These are phyloP conservation scores for Hibiscus trionum DNA, from an alignment of 345 rosid species.

Conservation along the genomic window DNA sequence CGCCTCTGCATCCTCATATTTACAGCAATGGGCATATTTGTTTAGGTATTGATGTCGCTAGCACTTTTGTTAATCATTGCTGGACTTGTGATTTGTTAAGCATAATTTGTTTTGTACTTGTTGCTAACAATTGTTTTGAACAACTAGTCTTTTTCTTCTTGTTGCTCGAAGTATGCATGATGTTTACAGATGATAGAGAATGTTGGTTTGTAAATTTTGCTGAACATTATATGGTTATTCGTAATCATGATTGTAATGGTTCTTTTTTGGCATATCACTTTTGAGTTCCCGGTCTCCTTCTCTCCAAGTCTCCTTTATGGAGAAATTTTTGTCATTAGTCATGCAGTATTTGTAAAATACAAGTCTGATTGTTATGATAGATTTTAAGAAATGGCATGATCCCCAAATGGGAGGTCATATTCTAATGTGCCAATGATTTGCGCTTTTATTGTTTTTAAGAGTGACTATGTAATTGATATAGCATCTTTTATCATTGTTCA, in stretches of 20 bases:
- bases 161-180: not conserved
- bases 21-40: conserved; percentile 84
- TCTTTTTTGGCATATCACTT: not conserved
- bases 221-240: not conserved
- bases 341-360: not conserved
- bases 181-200: not conserved
- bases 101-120: not conserved
- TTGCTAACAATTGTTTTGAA: not conserved
- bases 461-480: not conserved
- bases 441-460: not conserved
- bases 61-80: not conserved
- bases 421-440: not conserved
- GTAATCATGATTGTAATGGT: not conserved
- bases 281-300: not conserved
- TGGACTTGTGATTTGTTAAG: not conserved
- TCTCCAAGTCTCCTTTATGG: not conserved
- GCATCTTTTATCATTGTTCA: conserved; percentile 1
- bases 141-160: not conserved
- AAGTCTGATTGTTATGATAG: not conserved
- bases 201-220: not conserved
- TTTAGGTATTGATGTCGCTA: conserved; percentile 28
- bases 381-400: not conserved
- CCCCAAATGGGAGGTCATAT: not conserved
- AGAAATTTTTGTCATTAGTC: not conserved
- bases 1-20: conserved; percentile 71